Evolutionary conservation across 2,329 filamentous ascomycete species (phyloP).

Genomic region (Pyrenochaeta sp.): DNA sequence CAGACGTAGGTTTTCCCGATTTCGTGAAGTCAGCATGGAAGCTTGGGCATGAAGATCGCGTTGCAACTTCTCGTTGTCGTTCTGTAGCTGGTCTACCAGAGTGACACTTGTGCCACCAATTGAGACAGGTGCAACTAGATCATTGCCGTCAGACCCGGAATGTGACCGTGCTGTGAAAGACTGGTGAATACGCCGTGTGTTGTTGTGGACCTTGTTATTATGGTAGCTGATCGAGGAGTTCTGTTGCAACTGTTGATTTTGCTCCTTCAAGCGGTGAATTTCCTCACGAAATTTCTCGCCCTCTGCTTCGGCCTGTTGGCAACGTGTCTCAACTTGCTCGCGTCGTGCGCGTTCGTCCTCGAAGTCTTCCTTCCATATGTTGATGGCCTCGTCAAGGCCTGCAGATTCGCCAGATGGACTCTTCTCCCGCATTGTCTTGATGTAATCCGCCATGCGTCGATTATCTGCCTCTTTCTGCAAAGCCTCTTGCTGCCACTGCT

Average conservation of each 20-base stretch:
- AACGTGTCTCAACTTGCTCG: conserved; percentile 85
- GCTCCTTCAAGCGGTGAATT: conserved; percentile 71
- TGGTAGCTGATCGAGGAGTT: conserved; percentile 49
- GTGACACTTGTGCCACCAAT: conserved; percentile 64
- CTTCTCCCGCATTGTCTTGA: conserved; percentile 68
- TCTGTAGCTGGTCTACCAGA: conserved; percentile 84
- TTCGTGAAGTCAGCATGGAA: conserved; percentile 95
- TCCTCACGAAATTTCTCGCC: conserved; percentile 86
- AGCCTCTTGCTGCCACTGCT: conserved; percentile 80
- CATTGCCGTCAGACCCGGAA: conserved; percentile 52
- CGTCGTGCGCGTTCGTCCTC: conserved; percentile 89
- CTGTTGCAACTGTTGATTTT: conserved; percentile 44
- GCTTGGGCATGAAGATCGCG: conserved; percentile 95
- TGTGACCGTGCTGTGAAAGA: conserved; percentile 49
- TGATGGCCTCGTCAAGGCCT: conserved; percentile 56
- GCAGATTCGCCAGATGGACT: conserved; percentile 47
- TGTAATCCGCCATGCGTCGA: conserved; percentile 82
- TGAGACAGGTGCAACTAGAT: conserved; percentile 35
- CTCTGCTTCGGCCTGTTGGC: conserved; percentile 90
- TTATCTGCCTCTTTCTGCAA: conserved; percentile 85
- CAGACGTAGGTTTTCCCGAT: conserved; percentile 91
- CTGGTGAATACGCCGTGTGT: conserved; percentile 50
- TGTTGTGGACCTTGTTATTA: conserved; percentile 47
- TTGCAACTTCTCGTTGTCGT: conserved; percentile 90
- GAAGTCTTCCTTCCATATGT: conserved; percentile 94